Base-by-base conservation (phyloP, 208 protist species). In the Leishmania martiniquensis region DNA sequence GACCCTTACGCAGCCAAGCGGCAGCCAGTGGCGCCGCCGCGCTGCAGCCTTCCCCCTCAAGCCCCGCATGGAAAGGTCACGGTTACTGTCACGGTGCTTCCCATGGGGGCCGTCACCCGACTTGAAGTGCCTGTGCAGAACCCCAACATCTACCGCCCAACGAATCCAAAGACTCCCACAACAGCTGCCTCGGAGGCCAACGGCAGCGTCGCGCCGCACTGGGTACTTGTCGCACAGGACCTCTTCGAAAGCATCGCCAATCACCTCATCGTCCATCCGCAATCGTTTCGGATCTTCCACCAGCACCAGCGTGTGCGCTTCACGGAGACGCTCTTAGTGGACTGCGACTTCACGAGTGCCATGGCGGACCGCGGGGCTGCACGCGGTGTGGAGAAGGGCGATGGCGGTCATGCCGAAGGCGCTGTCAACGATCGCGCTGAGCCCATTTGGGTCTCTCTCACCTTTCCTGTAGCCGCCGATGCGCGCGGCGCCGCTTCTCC, bases 201-300 rank as follows among this genome's bases (percentile, higher is more conserved):
- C 47, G 57, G 45, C 55, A 44, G 42, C 59, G 66, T 39, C 1
- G 47, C 67, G 3, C 74, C 80, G 37, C 69, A 82, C 67, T 93
- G 89, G 89, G 52, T 89, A 20, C 63, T 93, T 70, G 47, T 87
- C 4, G 85, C 85, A 4, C 87, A 88, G 70, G 85, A 85, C 51
- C 71, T 96, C 4, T 96, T 89, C 67, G 92, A 96, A 66, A 82
- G 72, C 10, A 77, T 96, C 45, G 90, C 88, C 20, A n/a, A 66
- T 6, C 78, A 81, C 32, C 74, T 96, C 25, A 75, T 77, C 20
- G 74, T 91, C 39, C 92, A 96, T 78, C 92, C 92, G 37, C 84
- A 92, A 72, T 78, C 81, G 13, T 87, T 96, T 63, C 80, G 85
- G 68, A 22, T 96, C 29, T 90, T 78, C 54, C 86, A 87, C 74